Base-by-base conservation (phyloP, 2,329 filamentous ascomycete genomes). In the Colletotrichum sp. region DNA sequence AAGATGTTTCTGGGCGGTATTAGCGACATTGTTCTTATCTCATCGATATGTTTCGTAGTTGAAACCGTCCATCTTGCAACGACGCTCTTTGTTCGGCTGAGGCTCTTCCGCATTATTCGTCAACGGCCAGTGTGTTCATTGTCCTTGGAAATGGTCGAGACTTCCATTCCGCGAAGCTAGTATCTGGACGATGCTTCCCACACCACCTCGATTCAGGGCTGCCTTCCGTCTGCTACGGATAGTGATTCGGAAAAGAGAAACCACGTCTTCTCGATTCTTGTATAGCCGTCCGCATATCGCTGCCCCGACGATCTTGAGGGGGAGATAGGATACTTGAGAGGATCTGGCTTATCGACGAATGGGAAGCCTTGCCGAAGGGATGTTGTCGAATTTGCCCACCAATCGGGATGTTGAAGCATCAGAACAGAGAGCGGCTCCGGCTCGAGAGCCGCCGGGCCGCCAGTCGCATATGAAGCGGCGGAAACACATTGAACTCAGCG, bases 371-470 rank as follows among this genome's bases (percentile, higher is more conserved):
- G 16, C 69, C 34, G 70, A 8, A 39, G 15, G 13, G 16, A 8
- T 8, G 18, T 26, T 30, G 9, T n/a, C 18, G 15, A 63, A 59
- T 68, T 68, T 64, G 39, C 70, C 63, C 44, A 60, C 63, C 73
- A 73, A 76, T 76, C 7, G 32, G 28, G 24, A 32, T 9, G 16
- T 18, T 16, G 36, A 18, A 7, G 34, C 62, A 62, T 7, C 12
- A 39, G 36, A 62, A 66, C 18, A 65, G 15, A n/a, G 39, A 36
- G 18, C 15, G 49, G 30, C 13, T 16, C 28, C 52, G 69, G 69
- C 9, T 36, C 16, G 7, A 63, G 39, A 44, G 69, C 73, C 73
- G 73, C 30, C 73, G 73, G 73, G 30, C 73, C 73, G 73, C 18
- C 52, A 32, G 34, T 4, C n/a, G 18, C 21, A 24, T 5, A 16